Evolutionary conservation across 805 yeast species (phyloP).

Genomic region (Starmerella vitae): DNA sequence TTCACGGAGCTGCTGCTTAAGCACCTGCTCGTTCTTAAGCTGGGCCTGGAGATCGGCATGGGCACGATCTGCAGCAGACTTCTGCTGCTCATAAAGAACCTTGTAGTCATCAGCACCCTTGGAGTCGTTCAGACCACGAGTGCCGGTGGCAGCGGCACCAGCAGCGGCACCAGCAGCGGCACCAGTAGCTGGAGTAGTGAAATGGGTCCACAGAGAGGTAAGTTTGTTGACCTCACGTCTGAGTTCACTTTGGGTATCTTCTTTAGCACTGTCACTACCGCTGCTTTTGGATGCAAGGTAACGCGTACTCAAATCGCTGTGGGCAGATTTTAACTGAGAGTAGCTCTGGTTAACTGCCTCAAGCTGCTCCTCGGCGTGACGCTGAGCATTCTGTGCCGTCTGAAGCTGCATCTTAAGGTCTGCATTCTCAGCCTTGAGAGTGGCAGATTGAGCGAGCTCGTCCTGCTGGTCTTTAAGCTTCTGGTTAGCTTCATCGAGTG

Average conservation of each 20-base stretch:
- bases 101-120: constrained; percentile 7
- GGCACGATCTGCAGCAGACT: constrained; percentile 24
- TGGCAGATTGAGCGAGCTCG: constrained; percentile 10
- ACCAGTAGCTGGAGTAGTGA: constrained; percentile 4
- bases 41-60: constrained; percentile 25
- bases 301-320: constrained; percentile 17
- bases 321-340: constrained; percentile 14
- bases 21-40: constrained; percentile 17
- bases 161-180: constrained; percentile 8
- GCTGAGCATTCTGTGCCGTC: constrained; percentile 13
- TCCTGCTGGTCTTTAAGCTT: constrained; percentile 13
- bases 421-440: constrained; percentile 15
- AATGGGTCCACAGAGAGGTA: constrained; percentile 13
- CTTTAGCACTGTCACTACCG: background rate
- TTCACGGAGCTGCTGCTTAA: constrained; percentile 21
- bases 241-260: constrained; percentile 6
- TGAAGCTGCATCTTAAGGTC: constrained; percentile 17
- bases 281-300: constrained; percentile 6
- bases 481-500: constrained; percentile 14
- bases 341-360: constrained; percentile 13
- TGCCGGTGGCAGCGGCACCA: constrained; percentile 1
- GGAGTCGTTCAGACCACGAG: constrained; percentile 1
- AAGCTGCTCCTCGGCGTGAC: constrained; percentile 18
- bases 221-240: constrained; percentile 11
- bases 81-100: constrained; percentile 23